Evolutionary conservation across 108 stramenopile genomes (phyloP).

Genomic region (Nitzschia sp.): DNA sequence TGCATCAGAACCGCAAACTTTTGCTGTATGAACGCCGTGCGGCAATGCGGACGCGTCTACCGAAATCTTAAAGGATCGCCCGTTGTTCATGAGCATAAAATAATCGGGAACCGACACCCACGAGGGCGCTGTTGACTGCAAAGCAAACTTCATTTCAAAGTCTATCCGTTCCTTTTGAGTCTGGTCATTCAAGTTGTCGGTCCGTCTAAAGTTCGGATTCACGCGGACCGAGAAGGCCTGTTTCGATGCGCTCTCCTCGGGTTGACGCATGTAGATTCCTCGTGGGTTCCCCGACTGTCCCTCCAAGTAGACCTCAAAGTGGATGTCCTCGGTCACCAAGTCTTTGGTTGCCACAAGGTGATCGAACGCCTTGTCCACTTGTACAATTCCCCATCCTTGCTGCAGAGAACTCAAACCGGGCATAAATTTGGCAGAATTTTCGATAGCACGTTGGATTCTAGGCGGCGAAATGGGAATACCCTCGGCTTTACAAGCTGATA

Average conservation of each 20-base stretch:
- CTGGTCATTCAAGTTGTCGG: slow-evolving; percentile 43
- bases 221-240: slow-evolving; percentile 51
- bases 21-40: slow-evolving; percentile 74
- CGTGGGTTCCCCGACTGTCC: slow-evolving; percentile 43
- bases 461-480: slow-evolving; percentile 53
- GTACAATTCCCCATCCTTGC: slow-evolving; percentile 77
- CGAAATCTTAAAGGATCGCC: slow-evolving; percentile 60
- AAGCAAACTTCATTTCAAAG: slow-evolving; percentile 58
- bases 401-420: slow-evolving; percentile 36
- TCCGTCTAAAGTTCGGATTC: slow-evolving; percentile 47
- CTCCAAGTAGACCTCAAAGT: slow-evolving; percentile 44
- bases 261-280: slow-evolving; percentile 82
- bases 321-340: slow-evolving; percentile 32
- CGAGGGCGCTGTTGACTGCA: slow-evolving; percentile 38
- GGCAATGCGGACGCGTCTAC: slow-evolving; percentile 69
- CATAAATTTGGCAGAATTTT: slow-evolving; percentile 69
- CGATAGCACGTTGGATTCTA: slow-evolving; percentile 68
- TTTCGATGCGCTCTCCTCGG: slow-evolving; percentile 33
- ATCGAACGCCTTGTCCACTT: slow-evolving; percentile 66
- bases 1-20: slow-evolving; percentile 53
- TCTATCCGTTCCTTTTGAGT: slow-evolving; percentile 32
- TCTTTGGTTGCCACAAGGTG: slow-evolving; percentile 27
- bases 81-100: slow-evolving; percentile 60
- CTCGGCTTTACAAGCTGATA: slow-evolving; percentile 73
- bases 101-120: slow-evolving; percentile 56